Conservation (phyloP, 2,329 filamentous ascomycete species). For the Aspergillus fumigatiaffinis region DNA sequence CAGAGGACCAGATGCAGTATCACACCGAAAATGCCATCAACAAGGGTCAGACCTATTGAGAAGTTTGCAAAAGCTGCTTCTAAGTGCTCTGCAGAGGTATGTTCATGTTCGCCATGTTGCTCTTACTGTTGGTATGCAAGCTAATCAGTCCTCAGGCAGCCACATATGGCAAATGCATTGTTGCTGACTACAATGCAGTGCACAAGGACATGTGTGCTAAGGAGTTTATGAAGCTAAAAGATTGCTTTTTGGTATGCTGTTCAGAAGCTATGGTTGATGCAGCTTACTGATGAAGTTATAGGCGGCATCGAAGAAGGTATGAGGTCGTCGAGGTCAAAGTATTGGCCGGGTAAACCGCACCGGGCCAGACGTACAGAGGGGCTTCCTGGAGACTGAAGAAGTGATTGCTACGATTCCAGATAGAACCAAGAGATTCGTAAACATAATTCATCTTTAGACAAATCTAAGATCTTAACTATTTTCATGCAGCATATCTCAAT, state of each 20-base stretch:
- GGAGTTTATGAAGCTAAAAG: slow-evolving; percentile 80
- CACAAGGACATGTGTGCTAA: slow-evolving; percentile 84
- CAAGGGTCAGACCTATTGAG: slow-evolving; percentile 60
- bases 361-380: neutral
- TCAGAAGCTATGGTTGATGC: neutral
- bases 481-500: neutral
- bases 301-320: slow-evolving; percentile 52
- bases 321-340: neutral
- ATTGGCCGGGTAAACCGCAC: neutral
- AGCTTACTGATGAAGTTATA: slow-evolving; percentile 23
- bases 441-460: neutral
- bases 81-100: slow-evolving; percentile 64
- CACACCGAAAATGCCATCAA: slow-evolving; percentile 37
- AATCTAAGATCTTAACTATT: neutral
- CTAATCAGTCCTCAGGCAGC: slow-evolving; percentile 58
- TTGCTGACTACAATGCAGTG: slow-evolving; percentile 83
- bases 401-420: neutral
- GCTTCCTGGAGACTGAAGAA: neutral
- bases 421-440: neutral
- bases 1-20: neutral
- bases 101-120: slow-evolving; percentile 8
- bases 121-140: neutral
- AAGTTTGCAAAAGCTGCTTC: slow-evolving; percentile 63
- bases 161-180: slow-evolving; percentile 85
- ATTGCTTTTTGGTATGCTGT: slow-evolving; percentile 73